These are phyloP conservation scores for Physocladia obscura DNA, from an alignment of 192 early-diverging fungal genomes.

Conservation along the genomic window DNA sequence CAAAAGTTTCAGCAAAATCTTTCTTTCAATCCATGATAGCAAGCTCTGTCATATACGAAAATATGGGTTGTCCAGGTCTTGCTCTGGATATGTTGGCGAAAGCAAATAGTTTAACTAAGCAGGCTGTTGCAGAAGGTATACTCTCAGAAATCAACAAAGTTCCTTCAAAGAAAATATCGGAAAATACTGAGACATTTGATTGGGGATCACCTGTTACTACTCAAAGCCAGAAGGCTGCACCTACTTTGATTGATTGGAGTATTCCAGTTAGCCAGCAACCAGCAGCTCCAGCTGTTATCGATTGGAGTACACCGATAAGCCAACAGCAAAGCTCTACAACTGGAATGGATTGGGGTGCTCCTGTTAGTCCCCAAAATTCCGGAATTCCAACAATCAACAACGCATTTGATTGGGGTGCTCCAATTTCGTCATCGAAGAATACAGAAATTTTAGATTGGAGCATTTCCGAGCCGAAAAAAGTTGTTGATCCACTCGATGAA, in stretches of 20 bases:
- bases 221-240: neutral
- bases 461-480: slow-evolving; percentile 8
- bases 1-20: slow-evolving; percentile 46
- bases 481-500: slow-evolving; percentile 34
- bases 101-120: slow-evolving; percentile 28
- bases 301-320: slow-evolving; percentile 45
- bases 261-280: slow-evolving; percentile 24
- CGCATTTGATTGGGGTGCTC: slow-evolving; percentile 51
- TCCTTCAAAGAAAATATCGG: slow-evolving; percentile 8
- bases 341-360: slow-evolving; percentile 51
- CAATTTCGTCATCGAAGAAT: neutral
- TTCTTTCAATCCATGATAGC: slow-evolving; percentile 66
- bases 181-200: slow-evolving; percentile 20
- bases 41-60: slow-evolving; percentile 70
- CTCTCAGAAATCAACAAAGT: slow-evolving; percentile 1
- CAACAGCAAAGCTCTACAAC: neutral
- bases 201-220: slow-evolving; percentile 39
- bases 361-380: slow-evolving; percentile 5
- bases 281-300: slow-evolving; percentile 31
- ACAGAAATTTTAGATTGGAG: slow-evolving; percentile 27
- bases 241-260: slow-evolving; percentile 40
- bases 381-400: neutral
- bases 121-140: slow-evolving; percentile 41
- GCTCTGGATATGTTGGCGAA: slow-evolving; percentile 70
- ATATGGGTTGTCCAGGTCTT: slow-evolving; percentile 73